These are phyloP conservation scores for Pichia sp. DNA, from an alignment of 1,139 yeast species.

Conservation along the genomic window DNA sequence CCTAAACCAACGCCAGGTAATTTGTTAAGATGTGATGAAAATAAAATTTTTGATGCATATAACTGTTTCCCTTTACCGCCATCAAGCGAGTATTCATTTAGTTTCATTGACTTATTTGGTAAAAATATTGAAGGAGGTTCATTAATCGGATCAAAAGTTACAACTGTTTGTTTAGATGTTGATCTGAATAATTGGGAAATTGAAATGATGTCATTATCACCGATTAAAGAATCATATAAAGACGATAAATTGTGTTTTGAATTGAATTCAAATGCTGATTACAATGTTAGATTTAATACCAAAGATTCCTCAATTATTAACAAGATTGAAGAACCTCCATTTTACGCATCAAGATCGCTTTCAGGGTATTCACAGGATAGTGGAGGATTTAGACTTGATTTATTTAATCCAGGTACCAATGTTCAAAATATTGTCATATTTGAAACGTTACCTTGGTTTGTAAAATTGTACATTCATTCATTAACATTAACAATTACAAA, in stretches of 20 bases:
- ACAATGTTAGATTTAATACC: slow-evolving; percentile 23
- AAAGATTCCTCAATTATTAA: slow-evolving; percentile 27
- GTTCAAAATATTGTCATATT: slow-evolving; percentile 54
- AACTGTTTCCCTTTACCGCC: slow-evolving; percentile 75
- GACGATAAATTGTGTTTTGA: slow-evolving; percentile 23
- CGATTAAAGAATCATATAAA: slow-evolving; percentile 10
- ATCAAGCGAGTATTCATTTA: slow-evolving; percentile 45
- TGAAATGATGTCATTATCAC: slow-evolving; percentile 22
- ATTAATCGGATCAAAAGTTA: slow-evolving; percentile 38
- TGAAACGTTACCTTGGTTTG: slow-evolving; percentile 91
- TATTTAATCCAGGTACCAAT: slow-evolving; percentile 54
- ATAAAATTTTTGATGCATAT: slow-evolving; percentile 51
- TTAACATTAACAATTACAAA: slow-evolving; percentile 32
- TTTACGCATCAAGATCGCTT: slow-evolving; percentile 73
- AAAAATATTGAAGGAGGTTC: slow-evolving; percentile 59
- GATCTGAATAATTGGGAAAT: slow-evolving; percentile 45
- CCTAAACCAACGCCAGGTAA: slow-evolving; percentile 74
- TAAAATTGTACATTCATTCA: slow-evolving; percentile 76
- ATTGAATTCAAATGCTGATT: slow-evolving; percentile 23
- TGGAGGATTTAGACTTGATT: slow-evolving; percentile 80
- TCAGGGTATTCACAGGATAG: slow-evolving; percentile 89
- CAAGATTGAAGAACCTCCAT: slow-evolving; percentile 48
- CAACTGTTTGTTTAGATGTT: slow-evolving; percentile 40
- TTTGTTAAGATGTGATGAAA: slow-evolving; percentile 62
- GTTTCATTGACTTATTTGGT: slow-evolving; percentile 64